Evolutionary conservation across 768 basidiomycete genomes (phyloP).

Genomic region (Chalciporus pseudorubinellus): DNA sequence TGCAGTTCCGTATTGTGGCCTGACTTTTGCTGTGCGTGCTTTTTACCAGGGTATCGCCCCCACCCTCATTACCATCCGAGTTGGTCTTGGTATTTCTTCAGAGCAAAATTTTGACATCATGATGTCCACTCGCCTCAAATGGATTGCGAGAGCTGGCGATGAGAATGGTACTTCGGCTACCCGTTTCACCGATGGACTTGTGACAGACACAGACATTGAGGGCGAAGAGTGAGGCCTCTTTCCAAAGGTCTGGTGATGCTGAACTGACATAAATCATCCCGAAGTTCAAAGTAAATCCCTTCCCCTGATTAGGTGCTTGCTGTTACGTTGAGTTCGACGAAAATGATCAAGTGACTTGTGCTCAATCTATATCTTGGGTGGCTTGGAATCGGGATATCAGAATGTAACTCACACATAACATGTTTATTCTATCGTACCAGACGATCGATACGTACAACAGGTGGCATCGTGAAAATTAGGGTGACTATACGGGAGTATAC

Average conservation of each 20-base stretch:
- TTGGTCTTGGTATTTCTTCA: constrained; percentile 30
- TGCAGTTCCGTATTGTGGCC: neutral
- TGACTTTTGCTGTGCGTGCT: neutral
- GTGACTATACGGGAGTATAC: neutral
- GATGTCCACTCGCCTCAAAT: constrained; percentile 25
- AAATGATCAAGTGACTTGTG: no score
- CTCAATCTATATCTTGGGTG: no score
- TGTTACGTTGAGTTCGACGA: no score
- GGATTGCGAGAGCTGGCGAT: constrained; percentile 15
- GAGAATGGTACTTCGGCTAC: constrained; percentile 17
- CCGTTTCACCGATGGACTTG: constrained; percentile 19
- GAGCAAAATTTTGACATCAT: constrained; percentile 16
- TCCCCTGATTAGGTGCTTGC: no score
- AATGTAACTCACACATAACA: no score
- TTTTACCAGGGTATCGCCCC: constrained; percentile 32
- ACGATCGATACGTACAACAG: no score
- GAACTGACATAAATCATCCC: neutral
- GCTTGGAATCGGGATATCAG: no score
- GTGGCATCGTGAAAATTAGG: neutral
- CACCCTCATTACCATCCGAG: constrained; percentile 37
- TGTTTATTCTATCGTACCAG: no score
- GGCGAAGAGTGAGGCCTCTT: constrained; percentile 6
- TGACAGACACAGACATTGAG: constrained; percentile 20
- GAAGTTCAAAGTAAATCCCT: no score
- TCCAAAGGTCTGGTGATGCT: neutral